Conservation (phyloP, 2,329 filamentous ascomycete genomes). For the Aspergillus floridensis region DNA sequence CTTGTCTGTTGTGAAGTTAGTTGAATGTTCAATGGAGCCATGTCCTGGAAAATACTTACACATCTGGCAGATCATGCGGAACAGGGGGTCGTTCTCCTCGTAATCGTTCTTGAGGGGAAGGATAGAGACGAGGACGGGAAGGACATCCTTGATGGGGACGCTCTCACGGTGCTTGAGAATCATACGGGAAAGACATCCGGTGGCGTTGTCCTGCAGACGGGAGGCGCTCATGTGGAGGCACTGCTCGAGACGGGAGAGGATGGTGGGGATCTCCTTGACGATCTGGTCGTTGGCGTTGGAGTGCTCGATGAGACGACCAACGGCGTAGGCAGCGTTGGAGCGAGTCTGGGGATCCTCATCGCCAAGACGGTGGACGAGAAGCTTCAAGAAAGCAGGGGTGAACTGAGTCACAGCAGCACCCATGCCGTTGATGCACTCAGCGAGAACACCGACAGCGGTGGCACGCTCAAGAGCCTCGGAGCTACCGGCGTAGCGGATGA, state of each 20-base stretch:
- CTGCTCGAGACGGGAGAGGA: constrained; percentile 82
- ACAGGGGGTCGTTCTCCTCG: constrained; percentile 94
- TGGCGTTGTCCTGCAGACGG: constrained; percentile 86
- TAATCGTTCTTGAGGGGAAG: constrained; percentile 90
- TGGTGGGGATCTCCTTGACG: constrained; percentile 69
- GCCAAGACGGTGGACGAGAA: constrained; percentile 79
- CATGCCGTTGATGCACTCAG: constrained; percentile 86
- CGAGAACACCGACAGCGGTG: constrained; percentile 85
- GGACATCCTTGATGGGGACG: constrained; percentile 75
- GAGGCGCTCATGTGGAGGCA: constrained; percentile 74
- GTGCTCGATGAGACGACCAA: constrained; percentile 79
- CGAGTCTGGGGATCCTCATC: constrained; percentile 91
- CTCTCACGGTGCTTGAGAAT: constrained; percentile 83
- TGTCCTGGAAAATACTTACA: constrained; percentile 55
- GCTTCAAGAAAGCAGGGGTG: constrained; percentile 72
- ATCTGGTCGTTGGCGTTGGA: constrained; percentile 73
- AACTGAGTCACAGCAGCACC: constrained; percentile 75
- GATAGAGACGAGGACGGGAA: constrained; percentile 74
- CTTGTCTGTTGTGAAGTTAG: constrained; percentile 38
- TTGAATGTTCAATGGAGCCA: background rate
- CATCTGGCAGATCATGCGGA: constrained; percentile 81
- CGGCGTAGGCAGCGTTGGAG: constrained; percentile 91
- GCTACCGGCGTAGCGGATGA: constrained; percentile 83
- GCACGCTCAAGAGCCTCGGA: constrained; percentile 84
- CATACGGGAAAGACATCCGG: constrained; percentile 87